These are phyloP conservation scores for Macrophomina pseudophaseolina DNA, from an alignment of 2,329 filamentous ascomycete genomes.

Conservation along the genomic window DNA sequence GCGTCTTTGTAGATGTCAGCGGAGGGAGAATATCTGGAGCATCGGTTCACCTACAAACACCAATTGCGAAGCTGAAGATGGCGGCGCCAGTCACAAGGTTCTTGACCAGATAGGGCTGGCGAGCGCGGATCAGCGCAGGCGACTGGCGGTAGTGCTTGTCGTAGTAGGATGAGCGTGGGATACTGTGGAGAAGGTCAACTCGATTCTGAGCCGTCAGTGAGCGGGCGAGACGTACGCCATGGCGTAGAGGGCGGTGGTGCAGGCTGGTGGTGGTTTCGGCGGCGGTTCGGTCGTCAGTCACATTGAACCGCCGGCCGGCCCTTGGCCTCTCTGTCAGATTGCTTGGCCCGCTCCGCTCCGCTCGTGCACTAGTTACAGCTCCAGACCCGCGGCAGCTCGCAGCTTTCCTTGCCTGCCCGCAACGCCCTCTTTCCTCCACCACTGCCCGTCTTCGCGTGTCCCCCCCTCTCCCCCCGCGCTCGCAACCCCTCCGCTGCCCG, in stretches of 20 bases:
- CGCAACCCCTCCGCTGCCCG: background rate
- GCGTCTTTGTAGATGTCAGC: slow-evolving; percentile 55
- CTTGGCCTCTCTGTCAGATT: background rate
- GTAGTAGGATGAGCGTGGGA: slow-evolving; percentile 84
- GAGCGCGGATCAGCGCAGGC: slow-evolving; percentile 86
- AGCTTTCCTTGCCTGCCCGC: background rate
- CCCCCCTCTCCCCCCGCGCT: background rate
- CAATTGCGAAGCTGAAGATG: slow-evolving; percentile 75
- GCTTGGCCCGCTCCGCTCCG: slow-evolving; percentile 18
- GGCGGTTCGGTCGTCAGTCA: background rate
- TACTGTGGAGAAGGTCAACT: slow-evolving; percentile 44
- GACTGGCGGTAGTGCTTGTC: slow-evolving; percentile 84
- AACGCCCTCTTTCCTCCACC: background rate
- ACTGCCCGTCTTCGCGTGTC: background rate
- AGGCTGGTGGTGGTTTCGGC: background rate
- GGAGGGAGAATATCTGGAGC: slow-evolving; percentile 23
- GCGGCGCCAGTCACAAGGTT: slow-evolving; percentile 82
- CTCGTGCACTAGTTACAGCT: background rate
- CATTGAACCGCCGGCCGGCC: background rate
- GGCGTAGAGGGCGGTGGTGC: background rate
- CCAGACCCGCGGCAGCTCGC: slow-evolving; percentile 11
- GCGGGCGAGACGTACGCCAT: slow-evolving; percentile 23
- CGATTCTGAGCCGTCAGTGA: background rate
- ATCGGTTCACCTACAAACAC: slow-evolving; percentile 72
- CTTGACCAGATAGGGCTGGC: slow-evolving; percentile 88